Evolutionary conservation across 2,329 filamentous ascomycete genomes (phyloP), one percentile per base, ranked within the genome.

Genomic region (Albifimbria verrucaria): DNA sequence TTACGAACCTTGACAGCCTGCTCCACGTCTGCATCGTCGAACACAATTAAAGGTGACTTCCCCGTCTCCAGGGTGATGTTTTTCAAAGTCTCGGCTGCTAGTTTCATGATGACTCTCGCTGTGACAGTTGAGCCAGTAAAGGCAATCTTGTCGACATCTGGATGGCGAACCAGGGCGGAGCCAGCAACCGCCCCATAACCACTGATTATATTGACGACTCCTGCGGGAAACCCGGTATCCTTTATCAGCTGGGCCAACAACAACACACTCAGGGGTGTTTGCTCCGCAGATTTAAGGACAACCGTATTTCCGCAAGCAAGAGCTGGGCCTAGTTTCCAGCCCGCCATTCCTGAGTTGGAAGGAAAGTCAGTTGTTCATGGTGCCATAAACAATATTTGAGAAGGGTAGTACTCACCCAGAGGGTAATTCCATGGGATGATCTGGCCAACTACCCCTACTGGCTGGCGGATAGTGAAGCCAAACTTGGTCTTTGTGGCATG

Each of bases 341-440:
- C 80, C 12, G 85, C 85, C 85, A 90, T 90, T n/a, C 15, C n/a
- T n/a, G 6, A 78, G n/a, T n/a, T n/a, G n/a, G n/a, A n/a, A n/a
- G n/a, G n/a, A n/a, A n/a, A n/a, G n/a, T n/a, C n/a, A n/a, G n/a
- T n/a, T n/a, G n/a, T n/a, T n/a, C n/a, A n/a, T n/a, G n/a, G n/a
- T n/a, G n/a, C n/a, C n/a, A n/a, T n/a, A n/a, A n/a, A n/a, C n/a
- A n/a, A n/a, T n/a, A n/a, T n/a, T n/a, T n/a, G n/a, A n/a, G n/a
- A n/a, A n/a, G n/a, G n/a, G n/a, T n/a, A n/a, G n/a, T n/a, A n/a
- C n/a, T n/a, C n/a, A n/a, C n/a, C 76, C 1, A 89, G 72, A 3
- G 87, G 86, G 59, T 87, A 90, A 68, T 90, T 90, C 86, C 87
- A 90, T 4, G 86, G 85, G 54, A 88, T 88, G 52, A 89, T 89